Conservation (phyloP, 768 basidiomycete genomes). For the Punctularia strigosozonata region DNA sequence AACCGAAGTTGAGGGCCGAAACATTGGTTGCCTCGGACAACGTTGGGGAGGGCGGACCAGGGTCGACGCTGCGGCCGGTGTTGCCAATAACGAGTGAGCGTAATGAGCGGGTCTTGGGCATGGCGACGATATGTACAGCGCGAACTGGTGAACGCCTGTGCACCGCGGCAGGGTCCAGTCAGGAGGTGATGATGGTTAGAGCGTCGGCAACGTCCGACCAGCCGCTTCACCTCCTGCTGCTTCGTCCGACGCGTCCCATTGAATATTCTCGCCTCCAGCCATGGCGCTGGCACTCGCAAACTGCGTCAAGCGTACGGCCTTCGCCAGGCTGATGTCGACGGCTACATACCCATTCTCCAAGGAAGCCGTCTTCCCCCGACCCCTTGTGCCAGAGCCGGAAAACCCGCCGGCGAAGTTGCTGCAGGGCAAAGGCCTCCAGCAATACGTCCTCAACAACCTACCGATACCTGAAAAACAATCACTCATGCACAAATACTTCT, state of each 20-base stretch:
- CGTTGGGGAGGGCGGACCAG: slow-evolving; percentile 69
- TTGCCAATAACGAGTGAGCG: slow-evolving; percentile 39
- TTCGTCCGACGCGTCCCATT: neutral
- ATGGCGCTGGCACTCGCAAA: neutral
- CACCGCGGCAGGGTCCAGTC: neutral
- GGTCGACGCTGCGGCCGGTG: slow-evolving; percentile 26
- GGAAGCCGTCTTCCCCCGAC: slow-evolving; percentile 43
- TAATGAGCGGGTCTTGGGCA: slow-evolving; percentile 49
- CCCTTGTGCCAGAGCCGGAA: slow-evolving; percentile 29
- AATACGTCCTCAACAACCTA: slow-evolving; percentile 53
- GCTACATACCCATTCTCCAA: slow-evolving; percentile 66
- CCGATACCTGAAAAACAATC: slow-evolving; percentile 57
- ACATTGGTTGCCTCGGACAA: slow-evolving; percentile 74
- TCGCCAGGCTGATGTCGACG: slow-evolving; percentile 33
- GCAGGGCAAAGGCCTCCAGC: slow-evolving; percentile 70
- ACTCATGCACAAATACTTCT: slow-evolving; percentile 62
- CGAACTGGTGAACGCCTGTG: slow-evolving; percentile 3
- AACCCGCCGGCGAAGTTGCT: slow-evolving; percentile 35
- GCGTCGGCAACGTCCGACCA: neutral
- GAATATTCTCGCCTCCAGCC: neutral
- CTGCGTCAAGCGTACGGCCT: neutral
- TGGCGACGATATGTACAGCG: slow-evolving; percentile 6
- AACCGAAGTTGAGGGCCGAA: slow-evolving; percentile 67
- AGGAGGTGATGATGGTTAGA: neutral
- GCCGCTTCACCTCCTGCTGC: neutral